Base-by-base conservation (phyloP, 352 stramenopile genomes). In the Hyaloperonospora arabidopsidis region DNA sequence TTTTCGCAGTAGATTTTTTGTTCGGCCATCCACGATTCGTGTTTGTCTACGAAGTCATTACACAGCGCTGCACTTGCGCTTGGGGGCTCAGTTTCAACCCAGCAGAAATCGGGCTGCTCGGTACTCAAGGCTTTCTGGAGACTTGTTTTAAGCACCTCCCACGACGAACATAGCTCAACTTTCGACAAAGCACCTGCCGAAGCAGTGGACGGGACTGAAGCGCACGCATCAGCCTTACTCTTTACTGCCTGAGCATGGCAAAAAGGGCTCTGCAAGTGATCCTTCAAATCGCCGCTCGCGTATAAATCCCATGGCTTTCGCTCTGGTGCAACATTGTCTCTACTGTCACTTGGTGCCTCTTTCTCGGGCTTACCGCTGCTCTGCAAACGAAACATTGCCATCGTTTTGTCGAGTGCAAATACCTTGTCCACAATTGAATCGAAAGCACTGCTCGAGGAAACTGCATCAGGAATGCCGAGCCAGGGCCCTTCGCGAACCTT, bases 251-350 rank as follows among this genome's bases (percentile, higher is more conserved):
- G 45, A 5, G 75, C 79, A 50, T 90, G 79, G 7, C 67, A 63
- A 49, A 71, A 75, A 5, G 80, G 76, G 52, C 70, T 84, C 14
- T 84, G 67, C 1, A 65, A 53, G 1, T 74, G 54, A 8, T 65
- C 52, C 25, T 76, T 79, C 10, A 82, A 55, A 50, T 88, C 76
- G 11, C 84, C 84, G 34, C 75, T 89, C 12, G 81, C 63, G 28
- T 76, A 89, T 22, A 78, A 45, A 40, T 86, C 76, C 84, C 84
- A 93, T 28, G 84, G 77, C 46, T 89, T 89, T 21, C 66, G 59
- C 15, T 79, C 61, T 46, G 38, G 17, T 10, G 13, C 44, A 36
- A 36, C 40, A 13, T 6, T 45, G n/a, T 17, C 45, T 17, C n/a
- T 15, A 34, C 43, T 38, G 35, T 68, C 21, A 23, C 57, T 44